Evolutionary conservation across 1,284 basidiomycete genomes (phyloP).

Genomic region (Xanthoconium separans): DNA sequence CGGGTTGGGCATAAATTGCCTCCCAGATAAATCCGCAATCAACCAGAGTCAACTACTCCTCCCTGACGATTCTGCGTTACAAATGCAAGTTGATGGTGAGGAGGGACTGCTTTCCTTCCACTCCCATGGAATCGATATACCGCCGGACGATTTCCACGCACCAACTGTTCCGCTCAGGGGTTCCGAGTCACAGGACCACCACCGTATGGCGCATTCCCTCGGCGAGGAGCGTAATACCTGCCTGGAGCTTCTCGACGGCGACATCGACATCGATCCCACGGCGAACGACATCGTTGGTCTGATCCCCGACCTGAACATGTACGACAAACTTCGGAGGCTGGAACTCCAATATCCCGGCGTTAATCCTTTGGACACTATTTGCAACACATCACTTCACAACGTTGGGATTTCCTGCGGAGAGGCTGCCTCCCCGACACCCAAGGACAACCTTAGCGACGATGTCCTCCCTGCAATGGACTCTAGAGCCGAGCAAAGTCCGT

Average conservation of each 20-base stretch:
- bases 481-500: slow-evolving; percentile 19
- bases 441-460: slow-evolving; percentile 5
- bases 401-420: slow-evolving; percentile 4
- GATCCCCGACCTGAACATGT: slow-evolving; percentile 48
- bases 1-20: slow-evolving; percentile 32
- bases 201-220: not conserved
- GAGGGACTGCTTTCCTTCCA: not conserved
- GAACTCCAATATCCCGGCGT: slow-evolving; percentile 34
- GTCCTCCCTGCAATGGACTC: not conserved
- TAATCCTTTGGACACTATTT: slow-evolving; percentile 49
- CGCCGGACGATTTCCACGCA: not conserved
- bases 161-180: not conserved
- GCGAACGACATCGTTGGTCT: slow-evolving; percentile 31
- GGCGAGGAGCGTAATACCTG: not conserved
- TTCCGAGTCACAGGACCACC: not conserved
- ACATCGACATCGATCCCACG: slow-evolving; percentile 13
- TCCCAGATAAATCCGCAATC: not conserved
- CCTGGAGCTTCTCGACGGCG: slow-evolving; percentile 12
- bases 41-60: not conserved
- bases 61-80: slow-evolving; percentile 2
- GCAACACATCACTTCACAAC: slow-evolving; percentile 8
- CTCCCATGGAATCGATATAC: not conserved
- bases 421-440: not conserved
- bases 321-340: slow-evolving; percentile 27
- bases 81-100: slow-evolving; percentile 12